Evolutionary conservation across 306 rosid species (phyloP).

Genomic region (Cyclanthera cordifolia): DNA sequence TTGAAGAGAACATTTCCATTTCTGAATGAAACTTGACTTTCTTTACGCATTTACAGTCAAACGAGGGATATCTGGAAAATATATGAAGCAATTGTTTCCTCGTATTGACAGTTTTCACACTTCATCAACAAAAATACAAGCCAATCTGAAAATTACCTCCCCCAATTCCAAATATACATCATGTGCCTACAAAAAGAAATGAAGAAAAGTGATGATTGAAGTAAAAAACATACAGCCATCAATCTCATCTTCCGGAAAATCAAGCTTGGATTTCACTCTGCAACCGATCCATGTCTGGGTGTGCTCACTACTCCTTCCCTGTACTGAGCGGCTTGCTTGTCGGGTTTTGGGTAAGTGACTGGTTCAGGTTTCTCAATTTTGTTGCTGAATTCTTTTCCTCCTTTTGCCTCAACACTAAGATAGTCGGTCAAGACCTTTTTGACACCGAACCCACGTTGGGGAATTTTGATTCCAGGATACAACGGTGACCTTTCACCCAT

Average conservation of each 20-base stretch:
- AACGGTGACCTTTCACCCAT: slow-evolving; percentile 47
- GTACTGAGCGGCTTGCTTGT: slow-evolving; percentile 27
- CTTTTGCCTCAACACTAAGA: slow-evolving; percentile 52
- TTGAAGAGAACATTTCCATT: neutral
- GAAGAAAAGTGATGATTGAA: neutral
- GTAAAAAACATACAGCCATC: slow-evolving; percentile 2
- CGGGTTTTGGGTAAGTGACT: slow-evolving; percentile 23
- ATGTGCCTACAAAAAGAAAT: slow-evolving; percentile 1
- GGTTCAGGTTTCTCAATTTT: slow-evolving; percentile 25
- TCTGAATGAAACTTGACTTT: neutral
- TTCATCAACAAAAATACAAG: slow-evolving; percentile 2
- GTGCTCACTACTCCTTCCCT: slow-evolving; percentile 23
- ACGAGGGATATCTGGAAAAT: neutral
- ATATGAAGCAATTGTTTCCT: neutral
- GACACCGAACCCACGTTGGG: slow-evolving; percentile 45
- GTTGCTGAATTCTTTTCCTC: slow-evolving; percentile 24
- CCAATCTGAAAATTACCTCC: neutral
- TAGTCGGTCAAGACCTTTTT: slow-evolving; percentile 72
- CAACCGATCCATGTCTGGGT: slow-evolving; percentile 17
- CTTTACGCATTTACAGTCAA: neutral
- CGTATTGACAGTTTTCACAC: neutral
- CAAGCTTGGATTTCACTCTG: slow-evolving; percentile 10
- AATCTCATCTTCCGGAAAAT: neutral
- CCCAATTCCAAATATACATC: slow-evolving; percentile 10
- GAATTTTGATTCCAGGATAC: slow-evolving; percentile 26